Conservation (phyloP, 2,329 filamentous ascomycete species). For the Microcyclospora tardicrescens region DNA sequence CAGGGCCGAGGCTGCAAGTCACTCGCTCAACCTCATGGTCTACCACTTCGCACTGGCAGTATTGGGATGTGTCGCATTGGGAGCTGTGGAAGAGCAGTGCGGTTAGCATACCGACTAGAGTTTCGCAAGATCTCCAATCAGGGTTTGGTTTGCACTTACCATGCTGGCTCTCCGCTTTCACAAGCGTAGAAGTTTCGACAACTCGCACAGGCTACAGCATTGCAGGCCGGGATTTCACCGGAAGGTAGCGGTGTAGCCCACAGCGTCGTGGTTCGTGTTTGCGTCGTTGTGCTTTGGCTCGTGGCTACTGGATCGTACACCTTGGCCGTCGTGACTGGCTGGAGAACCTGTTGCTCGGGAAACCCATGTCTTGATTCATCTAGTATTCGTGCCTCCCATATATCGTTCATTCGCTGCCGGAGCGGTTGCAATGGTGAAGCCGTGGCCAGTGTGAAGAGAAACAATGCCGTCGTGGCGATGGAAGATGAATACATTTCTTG, state of each 20-base stretch:
- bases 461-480: no score
- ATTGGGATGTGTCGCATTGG: conserved; percentile 4
- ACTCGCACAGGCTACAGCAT: conserved; percentile 3
- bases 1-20: conserved; percentile 1
- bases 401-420: no score
- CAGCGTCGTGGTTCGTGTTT: conserved; percentile 1
- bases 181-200: conserved; percentile 4
- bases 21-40: not conserved
- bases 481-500: no score
- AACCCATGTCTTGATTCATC: no score
- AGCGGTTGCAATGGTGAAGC: no score
- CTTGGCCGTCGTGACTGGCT: not conserved
- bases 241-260: no score
- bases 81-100: conserved; percentile 1
- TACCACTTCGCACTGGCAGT: conserved; percentile 1
- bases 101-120: not conserved
- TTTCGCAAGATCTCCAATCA: not conserved
- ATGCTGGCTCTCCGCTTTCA: conserved; percentile 1
- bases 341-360: conserved; percentile 2
- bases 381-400: no score
- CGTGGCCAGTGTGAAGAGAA: no score
- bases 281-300: not conserved
- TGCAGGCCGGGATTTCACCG: no score
- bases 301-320: no score
- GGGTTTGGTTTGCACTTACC: conserved; percentile 1